Conservation (phyloP, 768 basidiomycete genomes). For the Tulasnella sp. region DNA sequence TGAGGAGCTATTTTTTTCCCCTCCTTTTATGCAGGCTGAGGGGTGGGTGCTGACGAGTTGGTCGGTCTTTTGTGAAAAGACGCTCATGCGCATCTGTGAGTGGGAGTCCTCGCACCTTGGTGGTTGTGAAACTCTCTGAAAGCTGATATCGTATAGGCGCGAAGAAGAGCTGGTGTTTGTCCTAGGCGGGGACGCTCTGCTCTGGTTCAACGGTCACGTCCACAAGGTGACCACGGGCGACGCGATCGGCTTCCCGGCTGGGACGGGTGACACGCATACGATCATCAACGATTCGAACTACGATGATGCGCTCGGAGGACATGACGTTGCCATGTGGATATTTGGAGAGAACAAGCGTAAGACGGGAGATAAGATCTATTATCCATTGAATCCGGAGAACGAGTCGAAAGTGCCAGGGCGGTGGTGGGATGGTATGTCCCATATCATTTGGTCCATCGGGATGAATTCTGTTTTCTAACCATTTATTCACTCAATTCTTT, state of each 20-base stretch:
- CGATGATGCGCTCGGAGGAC: constrained; percentile 4
- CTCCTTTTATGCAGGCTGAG: neutral
- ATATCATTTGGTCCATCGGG: neutral
- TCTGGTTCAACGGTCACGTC: constrained; percentile 18
- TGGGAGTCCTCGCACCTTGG: neutral
- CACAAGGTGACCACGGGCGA: constrained; percentile 15
- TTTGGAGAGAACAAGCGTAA: constrained; percentile 17
- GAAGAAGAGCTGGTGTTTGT: constrained; percentile 19
- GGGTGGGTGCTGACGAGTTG: neutral
- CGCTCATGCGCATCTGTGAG: constrained; percentile 10
- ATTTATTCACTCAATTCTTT: neutral
- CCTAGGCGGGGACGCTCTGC: constrained; percentile 14
- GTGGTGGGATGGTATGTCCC: constrained; percentile 17
- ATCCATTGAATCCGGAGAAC: constrained; percentile 14
- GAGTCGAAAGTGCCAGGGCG: constrained; percentile 4
- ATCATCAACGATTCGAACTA: constrained; percentile 20
- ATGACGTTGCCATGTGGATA: constrained; percentile 17
- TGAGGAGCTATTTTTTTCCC: neutral
- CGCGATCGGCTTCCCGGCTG: constrained; percentile 16
- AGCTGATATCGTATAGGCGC: constrained; percentile 12
- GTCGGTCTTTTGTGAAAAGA: neutral
- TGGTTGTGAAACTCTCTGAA: too few species aligned
- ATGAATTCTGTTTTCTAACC: neutral
- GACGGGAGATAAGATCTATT: constrained; percentile 16
- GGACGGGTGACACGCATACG: constrained; percentile 18